Base-by-base conservation (phyloP, 2,329 filamentous ascomycete species). In the Calonectria crousiana region DNA sequence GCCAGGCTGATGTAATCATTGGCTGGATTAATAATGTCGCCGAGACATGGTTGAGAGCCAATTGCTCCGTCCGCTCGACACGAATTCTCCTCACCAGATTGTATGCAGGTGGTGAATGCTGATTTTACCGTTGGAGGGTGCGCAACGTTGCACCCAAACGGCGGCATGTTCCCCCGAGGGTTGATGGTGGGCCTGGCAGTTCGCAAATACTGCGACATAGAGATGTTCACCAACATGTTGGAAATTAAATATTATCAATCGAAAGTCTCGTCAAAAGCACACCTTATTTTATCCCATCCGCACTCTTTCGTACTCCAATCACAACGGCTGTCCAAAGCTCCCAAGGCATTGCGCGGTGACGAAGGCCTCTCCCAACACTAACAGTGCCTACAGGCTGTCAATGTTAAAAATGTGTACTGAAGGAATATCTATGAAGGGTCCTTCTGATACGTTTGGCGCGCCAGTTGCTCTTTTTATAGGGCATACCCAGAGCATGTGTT, bases 1-100 rank as follows among this genome's bases (percentile, higher is more conserved):
- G 14, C 28, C 44, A 14, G 26, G 67, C 71, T 73, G 41, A 73
- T 73, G 68, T 69, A 73, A 73, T 67, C 67, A 60, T 16, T 41
- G 32, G 14, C 20, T 47, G 32, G 51, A 69, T 67, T 67, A 73
- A 67, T 70, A 70, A 73, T 70, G 49, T 10, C 18, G 9, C 34
- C 23, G n/a, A 62, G 23, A 10, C 14, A 38, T 13, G 8, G 6
- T 20, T 16, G 13, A 41, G 26, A 9, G 32, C 14, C n/a, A 23
- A 23, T 34, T 44, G 18, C 20, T 14, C 44, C n/a, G n/a, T 47
- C 44, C 44, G 2, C 8, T 47, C 20, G 10, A 23, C 20, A 23
- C 44, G 10, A 20, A 14, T 23, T 47, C 38, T 23, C 44, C 28
- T 5, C 38, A 9, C 26, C n/a, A n/a, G 30, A 8, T 36, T 60